Conservation (phyloP, 768 basidiomycete genomes). For the Dentipellis fragilis region DNA sequence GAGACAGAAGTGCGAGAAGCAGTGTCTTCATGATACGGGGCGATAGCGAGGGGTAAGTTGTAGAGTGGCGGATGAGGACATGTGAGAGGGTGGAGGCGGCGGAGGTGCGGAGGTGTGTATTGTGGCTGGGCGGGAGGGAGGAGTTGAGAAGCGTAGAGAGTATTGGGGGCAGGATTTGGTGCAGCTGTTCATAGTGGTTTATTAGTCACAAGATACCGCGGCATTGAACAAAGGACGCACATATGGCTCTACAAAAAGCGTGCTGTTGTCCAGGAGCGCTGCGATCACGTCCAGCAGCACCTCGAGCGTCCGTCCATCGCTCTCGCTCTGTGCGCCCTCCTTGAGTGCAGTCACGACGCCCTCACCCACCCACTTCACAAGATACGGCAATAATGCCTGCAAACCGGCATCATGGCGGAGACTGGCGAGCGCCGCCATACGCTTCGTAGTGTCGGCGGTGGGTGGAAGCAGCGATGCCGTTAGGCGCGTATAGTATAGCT, state of each 20-base stretch:
- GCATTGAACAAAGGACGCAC: constrained; percentile 38
- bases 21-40: constrained; percentile 93
- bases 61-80: constrained; percentile 70
- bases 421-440: constrained; percentile 84
- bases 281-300: constrained; percentile 78
- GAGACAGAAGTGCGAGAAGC: constrained; percentile 69
- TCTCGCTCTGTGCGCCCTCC: constrained; percentile 41
- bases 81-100: constrained; percentile 81
- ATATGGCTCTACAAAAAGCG: constrained; percentile 93
- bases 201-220: background rate
- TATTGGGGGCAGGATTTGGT: constrained; percentile 90
- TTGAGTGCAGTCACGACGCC: constrained; percentile 60
- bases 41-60: constrained; percentile 82
- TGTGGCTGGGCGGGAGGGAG: constrained; percentile 61
- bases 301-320: constrained; percentile 64
- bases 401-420: constrained; percentile 84
- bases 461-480: constrained; percentile 77
- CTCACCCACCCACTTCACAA: constrained; percentile 92
- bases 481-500: constrained; percentile 88
- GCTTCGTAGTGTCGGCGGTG: constrained; percentile 54
- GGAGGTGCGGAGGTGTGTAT: constrained; percentile 64
- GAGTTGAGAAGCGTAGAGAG: constrained; percentile 88
- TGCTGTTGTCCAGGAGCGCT: constrained; percentile 77
- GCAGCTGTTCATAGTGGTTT: constrained; percentile 45
- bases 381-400: constrained; percentile 84